Evolutionary conservation across 441 rosid genomes (phyloP).

Genomic region (Melastoma candidum): DNA sequence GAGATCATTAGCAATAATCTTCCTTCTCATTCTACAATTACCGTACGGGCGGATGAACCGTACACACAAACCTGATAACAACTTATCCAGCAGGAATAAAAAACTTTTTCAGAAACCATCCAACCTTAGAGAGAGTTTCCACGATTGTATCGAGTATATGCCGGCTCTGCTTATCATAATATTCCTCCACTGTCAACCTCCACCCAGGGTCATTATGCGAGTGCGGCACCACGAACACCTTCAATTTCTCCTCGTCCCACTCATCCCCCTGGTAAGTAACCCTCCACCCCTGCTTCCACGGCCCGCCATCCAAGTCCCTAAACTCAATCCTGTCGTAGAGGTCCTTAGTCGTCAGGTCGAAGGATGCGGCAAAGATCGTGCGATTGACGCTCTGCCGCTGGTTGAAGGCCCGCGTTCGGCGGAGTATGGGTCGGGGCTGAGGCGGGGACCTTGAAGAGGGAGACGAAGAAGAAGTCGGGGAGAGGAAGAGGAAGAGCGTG

Average conservation of each 20-base stretch:
- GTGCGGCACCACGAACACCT: constrained; percentile 87
- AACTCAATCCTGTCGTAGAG: constrained; percentile 89
- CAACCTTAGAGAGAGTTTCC: constrained; percentile 51
- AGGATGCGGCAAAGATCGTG: constrained; percentile 30
- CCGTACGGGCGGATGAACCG: not conserved
- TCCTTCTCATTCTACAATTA: not conserved
- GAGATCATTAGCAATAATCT: too few species aligned
- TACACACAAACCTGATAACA: not conserved
- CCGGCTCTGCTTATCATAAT: constrained; percentile 69
- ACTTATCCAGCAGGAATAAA: not conserved
- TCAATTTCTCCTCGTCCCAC: constrained; percentile 80
- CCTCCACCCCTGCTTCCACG: constrained; percentile 97
- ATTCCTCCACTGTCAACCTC: constrained; percentile 94
- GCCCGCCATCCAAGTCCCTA: constrained; percentile 72
- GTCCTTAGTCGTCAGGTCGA: constrained; percentile 75
- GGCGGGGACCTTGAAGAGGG: constrained; percentile 25
- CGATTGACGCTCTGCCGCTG: constrained; percentile 7
- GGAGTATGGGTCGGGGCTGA: constrained; percentile 23
- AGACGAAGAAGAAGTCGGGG: constrained; percentile 43
- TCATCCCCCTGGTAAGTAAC: constrained; percentile 69
- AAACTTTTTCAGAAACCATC: constrained; percentile 22
- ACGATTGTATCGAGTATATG: constrained; percentile 84
- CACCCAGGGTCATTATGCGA: constrained; percentile 99
- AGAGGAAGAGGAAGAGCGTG: constrained; percentile 58
- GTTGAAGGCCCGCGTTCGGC: too few species aligned